Conservation (phyloP, 768 basidiomycete genomes). For the Mycena chlorophos region DNA sequence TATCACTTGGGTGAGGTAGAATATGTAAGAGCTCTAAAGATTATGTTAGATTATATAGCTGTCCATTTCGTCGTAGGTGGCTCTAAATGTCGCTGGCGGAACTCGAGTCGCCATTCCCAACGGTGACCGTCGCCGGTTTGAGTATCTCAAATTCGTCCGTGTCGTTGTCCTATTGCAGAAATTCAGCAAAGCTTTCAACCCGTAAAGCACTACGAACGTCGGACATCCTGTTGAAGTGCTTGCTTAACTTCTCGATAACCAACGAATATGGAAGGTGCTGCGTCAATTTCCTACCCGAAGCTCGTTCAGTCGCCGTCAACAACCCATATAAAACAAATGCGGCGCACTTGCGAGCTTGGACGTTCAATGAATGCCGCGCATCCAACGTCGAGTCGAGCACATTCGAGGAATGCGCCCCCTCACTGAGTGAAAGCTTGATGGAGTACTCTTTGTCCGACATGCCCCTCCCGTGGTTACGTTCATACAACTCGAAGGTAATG, state of each 20-base stretch:
- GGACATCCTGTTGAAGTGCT: conserved; percentile 72
- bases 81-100: conserved; percentile 33
- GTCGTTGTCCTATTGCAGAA: conserved; percentile 59
- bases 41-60: conserved; percentile 33
- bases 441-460: conserved; percentile 97
- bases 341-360: conserved; percentile 83
- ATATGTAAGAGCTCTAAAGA: conserved; percentile 14
- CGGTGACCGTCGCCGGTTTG: conserved; percentile 28
- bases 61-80: background rate
- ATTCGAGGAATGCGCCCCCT: conserved; percentile 97
- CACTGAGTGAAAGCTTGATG: conserved; percentile 87
- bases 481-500: conserved; percentile 92
- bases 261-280: conserved; percentile 85
- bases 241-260: conserved; percentile 84
- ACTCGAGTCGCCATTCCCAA: conserved; percentile 37
- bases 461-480: conserved; percentile 81
- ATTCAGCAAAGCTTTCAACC: conserved; percentile 6
- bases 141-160: conserved; percentile 49
- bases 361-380: conserved; percentile 93
- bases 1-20: too few relatives aligned
- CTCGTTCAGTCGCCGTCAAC: conserved; percentile 8
- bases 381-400: conserved; percentile 95
- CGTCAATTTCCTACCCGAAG: conserved; percentile 68
- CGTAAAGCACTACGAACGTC: conserved; percentile 46
- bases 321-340: conserved; percentile 1